Percentiles rank a stretch among this genome's conserved stretches.
Evolutionary conservation across 2,329 filamentous ascomycete genomes (phyloP).

Genomic region (Sporothrix brunneoviolacea): DNA sequence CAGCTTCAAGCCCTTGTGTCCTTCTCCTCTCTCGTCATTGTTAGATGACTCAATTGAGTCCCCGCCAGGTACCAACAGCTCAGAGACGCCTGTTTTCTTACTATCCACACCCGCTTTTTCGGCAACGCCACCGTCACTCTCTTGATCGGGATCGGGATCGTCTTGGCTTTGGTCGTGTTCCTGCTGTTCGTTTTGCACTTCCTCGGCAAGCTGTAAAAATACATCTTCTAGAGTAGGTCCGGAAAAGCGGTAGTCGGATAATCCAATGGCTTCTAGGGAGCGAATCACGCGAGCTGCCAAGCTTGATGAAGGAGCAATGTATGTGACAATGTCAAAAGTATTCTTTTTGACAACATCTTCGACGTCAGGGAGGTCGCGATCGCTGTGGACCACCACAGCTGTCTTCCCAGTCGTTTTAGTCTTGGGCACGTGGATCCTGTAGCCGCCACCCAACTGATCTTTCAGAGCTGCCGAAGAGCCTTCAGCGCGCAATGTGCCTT

Average conservation of each 20-base stretch:
- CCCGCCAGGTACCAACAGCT: too few species aligned
- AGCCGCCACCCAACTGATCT: conserved; percentile 72
- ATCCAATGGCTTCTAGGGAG: conserved; percentile 56
- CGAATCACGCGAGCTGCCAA: conserved; percentile 67
- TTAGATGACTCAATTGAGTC: not conserved
- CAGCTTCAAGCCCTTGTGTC: conserved; percentile 43
- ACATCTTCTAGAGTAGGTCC: conserved; percentile 91
- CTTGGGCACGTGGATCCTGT: conserved; percentile 69
- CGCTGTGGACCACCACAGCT: conserved; percentile 19
- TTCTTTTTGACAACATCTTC: conserved; percentile 50
- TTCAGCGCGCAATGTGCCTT: conserved; percentile 71
- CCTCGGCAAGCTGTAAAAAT: conserved; percentile 78
- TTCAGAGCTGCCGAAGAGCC: conserved; percentile 85
- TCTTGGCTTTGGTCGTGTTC: not conserved
- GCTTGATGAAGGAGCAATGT: conserved; percentile 61
- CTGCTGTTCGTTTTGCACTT: conserved; percentile 52
- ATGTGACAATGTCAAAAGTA: conserved; percentile 65
- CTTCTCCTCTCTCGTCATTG: conserved; percentile 2
- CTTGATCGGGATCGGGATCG: not conserved
- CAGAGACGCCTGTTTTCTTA: not conserved
- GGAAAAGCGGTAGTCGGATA: conserved; percentile 75
- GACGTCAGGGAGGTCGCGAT: conserved; percentile 39
- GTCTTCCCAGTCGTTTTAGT: conserved; percentile 39
- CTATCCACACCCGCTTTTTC: not conserved
- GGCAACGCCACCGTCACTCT: not conserved